Conservation (phyloP, 805 yeast genomes). For the Wickerhamomyces chaumierensis region DNA sequence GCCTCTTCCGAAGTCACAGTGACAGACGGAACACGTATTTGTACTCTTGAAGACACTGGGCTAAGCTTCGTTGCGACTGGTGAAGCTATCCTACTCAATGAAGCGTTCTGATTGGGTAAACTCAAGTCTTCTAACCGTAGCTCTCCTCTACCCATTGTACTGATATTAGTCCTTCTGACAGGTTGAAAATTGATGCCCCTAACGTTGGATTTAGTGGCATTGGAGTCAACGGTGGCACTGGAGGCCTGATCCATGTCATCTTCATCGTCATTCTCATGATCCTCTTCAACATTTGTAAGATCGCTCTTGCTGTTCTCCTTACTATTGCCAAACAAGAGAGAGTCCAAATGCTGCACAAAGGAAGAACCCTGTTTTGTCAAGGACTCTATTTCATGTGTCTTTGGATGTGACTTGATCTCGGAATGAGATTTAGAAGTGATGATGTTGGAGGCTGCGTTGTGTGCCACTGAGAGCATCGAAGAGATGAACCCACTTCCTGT, state of each 20-base stretch:
- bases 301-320: neutral
- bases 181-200: conserved; percentile 30
- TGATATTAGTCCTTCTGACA: conserved; percentile 33
- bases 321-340: conserved; percentile 15
- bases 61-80: too few relatives aligned
- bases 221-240: neutral
- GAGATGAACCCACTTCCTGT: conserved; percentile 26
- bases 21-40: neutral
- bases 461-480: conserved; percentile 35
- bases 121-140: conserved; percentile 26
- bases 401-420: conserved; percentile 6
- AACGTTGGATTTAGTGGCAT: conserved; percentile 5
- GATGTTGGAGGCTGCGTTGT: conserved; percentile 27
- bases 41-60: conserved; percentile 1
- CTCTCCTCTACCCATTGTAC: conserved; percentile 46
- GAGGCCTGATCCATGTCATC: conserved; percentile 4
- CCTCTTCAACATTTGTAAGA: neutral
- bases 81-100: too few relatives aligned
- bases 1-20: neutral
- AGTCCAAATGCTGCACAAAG: conserved; percentile 26
- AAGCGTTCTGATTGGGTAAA: too few relatives aligned
- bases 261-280: neutral
- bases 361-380: conserved; percentile 9
- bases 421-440: conserved; percentile 1
- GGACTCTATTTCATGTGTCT: neutral